Percentiles rank a stretch among this genome's conserved stretches.
These are phyloP conservation scores for Solanum pennellii DNA, from an alignment of 257 asterid genomes.

Conservation along the genomic window DNA sequence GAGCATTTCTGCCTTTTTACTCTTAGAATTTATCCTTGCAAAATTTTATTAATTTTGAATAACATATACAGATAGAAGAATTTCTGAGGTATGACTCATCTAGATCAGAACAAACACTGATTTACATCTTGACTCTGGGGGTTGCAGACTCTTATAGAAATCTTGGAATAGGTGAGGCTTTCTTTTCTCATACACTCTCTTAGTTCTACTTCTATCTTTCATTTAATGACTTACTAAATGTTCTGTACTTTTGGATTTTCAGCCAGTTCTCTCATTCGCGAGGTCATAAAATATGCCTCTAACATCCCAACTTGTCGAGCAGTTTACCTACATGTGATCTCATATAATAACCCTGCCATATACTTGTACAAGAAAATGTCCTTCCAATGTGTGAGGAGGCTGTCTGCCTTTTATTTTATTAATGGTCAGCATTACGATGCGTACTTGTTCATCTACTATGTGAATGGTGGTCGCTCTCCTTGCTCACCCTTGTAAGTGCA, in stretches of 20 bases:
- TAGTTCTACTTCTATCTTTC: neutral
- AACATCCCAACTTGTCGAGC: conserved; percentile 64
- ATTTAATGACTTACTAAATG: conserved; percentile 4
- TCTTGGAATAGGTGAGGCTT: conserved; percentile 68
- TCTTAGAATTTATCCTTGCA: neutral
- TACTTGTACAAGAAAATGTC: conserved; percentile 83
- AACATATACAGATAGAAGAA: conserved; percentile 53
- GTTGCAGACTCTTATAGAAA: conserved; percentile 82
- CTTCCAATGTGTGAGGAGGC: conserved; percentile 67
- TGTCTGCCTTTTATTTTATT: conserved; percentile 66
- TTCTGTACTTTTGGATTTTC: conserved; percentile 25
- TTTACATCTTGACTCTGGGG: conserved; percentile 87
- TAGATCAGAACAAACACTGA: conserved; percentile 57
- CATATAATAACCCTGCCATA: conserved; percentile 86
- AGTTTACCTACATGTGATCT: conserved; percentile 92
- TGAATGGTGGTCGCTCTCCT: conserved; percentile 90
- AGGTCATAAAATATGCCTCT: conserved; percentile 73
- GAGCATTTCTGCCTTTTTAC: conserved; percentile 17
- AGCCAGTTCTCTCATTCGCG: conserved; percentile 73
- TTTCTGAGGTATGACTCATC: conserved; percentile 60
- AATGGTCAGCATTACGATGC: conserved; percentile 82
- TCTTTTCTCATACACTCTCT: neutral
- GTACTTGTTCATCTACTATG: conserved; percentile 85
- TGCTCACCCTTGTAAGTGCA: conserved; percentile 90
- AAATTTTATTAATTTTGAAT: neutral